A percentile compares a stretch with the other conserved stretches of the same genome.
Conservation (phyloP, 306 rosid species). For the Trifolium repens region DNA sequence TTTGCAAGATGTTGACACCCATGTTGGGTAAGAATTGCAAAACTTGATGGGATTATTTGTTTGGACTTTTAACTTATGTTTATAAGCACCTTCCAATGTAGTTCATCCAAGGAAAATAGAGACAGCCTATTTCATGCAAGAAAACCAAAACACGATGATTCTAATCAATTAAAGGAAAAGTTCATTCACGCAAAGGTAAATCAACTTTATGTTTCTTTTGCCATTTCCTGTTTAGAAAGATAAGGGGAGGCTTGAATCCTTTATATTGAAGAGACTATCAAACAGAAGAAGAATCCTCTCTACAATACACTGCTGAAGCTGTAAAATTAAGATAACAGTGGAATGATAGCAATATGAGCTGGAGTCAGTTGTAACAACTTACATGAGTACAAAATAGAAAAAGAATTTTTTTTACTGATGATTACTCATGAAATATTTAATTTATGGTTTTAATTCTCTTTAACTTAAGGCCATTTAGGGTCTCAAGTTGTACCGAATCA, state of each 20-base stretch:
- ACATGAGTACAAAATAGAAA: background rate
- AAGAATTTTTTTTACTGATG: background rate
- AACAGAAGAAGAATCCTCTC: background rate
- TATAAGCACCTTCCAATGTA: slow-evolving; percentile 44
- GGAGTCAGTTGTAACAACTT: background rate
- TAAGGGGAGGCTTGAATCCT: slow-evolving; percentile 17
- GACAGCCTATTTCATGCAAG: slow-evolving; percentile 43
- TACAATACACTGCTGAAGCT: background rate
- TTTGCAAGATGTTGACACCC: slow-evolving; percentile 46
- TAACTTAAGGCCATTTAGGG: background rate
- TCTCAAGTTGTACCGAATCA: background rate
- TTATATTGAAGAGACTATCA: background rate
- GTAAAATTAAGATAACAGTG: background rate
- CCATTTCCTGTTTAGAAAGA: slow-evolving; percentile 20
- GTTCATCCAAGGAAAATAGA: slow-evolving; percentile 55
- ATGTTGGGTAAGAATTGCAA: slow-evolving; percentile 52
- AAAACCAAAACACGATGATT: slow-evolving; percentile 69
- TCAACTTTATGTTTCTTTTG: slow-evolving; percentile 29
- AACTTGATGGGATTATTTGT: slow-evolving; percentile 29
- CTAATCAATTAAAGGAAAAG: slow-evolving; percentile 66
- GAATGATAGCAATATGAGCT: background rate
- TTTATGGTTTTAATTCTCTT: slow-evolving; percentile 1
- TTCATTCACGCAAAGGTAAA: slow-evolving; percentile 80
- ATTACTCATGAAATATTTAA: background rate
- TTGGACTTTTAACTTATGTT: slow-evolving; percentile 33